A percentile compares a stretch with the other conserved stretches of the same genome.
Evolutionary conservation across 768 basidiomycete species (phyloP).

Genomic region (Leucosporidium scottii): DNA sequence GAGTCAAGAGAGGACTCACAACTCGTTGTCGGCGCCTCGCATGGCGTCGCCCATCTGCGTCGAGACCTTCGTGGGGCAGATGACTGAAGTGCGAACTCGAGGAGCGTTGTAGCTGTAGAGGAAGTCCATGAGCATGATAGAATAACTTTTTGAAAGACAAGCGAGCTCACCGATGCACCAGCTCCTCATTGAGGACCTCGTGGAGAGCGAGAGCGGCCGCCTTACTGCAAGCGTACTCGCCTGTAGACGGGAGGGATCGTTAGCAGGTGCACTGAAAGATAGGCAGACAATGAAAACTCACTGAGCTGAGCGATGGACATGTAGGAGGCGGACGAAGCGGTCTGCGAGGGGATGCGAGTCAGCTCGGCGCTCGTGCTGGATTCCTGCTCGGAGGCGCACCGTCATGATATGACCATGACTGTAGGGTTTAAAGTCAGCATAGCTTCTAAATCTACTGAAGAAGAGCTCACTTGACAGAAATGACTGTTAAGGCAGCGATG

Average conservation of each 20-base stretch:
- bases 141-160: rapidly evolving
- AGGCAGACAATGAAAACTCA: not conserved
- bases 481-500: conserved; percentile 1
- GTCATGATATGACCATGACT: conserved; percentile 32
- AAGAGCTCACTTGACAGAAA: conserved; percentile 19
- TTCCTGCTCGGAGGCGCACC: not conserved
- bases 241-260: not conserved
- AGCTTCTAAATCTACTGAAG: not conserved
- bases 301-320: conserved; percentile 17
- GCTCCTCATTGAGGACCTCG: conserved; percentile 24
- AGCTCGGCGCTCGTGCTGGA: not conserved
- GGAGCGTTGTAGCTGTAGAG: conserved; percentile 23
- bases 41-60: conserved; percentile 29
- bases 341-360: not conserved
- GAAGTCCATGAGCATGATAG: too few species aligned
- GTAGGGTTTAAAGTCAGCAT: not conserved
- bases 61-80: conserved; percentile 27
- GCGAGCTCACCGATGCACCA: conserved; percentile 10
- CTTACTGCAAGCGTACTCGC: conserved; percentile 25
- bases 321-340: conserved; percentile 22
- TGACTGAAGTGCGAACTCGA: conserved; percentile 23
- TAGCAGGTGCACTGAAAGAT: too few species aligned
- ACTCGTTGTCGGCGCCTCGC: conserved; percentile 18
- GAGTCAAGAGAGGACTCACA: not conserved
- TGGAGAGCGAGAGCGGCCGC: conserved; percentile 23